Conservation (phyloP, 2,329 filamentous ascomycete genomes). For the Penicillium sp. region DNA sequence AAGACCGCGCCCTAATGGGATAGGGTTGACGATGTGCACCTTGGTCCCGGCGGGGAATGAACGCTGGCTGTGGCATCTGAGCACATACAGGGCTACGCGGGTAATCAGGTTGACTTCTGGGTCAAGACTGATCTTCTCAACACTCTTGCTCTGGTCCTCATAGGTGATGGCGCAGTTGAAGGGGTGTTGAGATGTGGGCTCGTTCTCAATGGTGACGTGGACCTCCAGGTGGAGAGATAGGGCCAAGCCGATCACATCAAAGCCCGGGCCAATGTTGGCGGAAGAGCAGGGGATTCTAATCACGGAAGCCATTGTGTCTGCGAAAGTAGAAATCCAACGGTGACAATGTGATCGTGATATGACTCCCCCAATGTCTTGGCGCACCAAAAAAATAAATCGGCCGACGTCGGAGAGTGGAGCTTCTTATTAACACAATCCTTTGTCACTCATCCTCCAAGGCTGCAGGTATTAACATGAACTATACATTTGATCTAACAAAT, state of each 20-base stretch:
- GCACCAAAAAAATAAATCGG: slow-evolving; percentile 18
- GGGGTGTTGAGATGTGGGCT: slow-evolving; percentile 38
- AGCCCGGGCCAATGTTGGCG: slow-evolving; percentile 95
- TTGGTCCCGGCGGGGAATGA: slow-evolving; percentile 83
- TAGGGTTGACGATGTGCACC: slow-evolving; percentile 93
- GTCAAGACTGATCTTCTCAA: slow-evolving; percentile 74
- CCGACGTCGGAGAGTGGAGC: slow-evolving; percentile 26
- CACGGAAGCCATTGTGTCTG: slow-evolving; percentile 43
- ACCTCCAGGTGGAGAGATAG: slow-evolving; percentile 93
- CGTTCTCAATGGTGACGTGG: slow-evolving; percentile 71
- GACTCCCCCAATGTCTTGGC: slow-evolving; percentile 27
- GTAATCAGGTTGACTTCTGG: slow-evolving; percentile 92
- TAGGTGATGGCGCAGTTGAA: slow-evolving; percentile 83
- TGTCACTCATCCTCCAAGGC: neutral
- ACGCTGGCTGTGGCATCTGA: slow-evolving; percentile 86
- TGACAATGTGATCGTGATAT: slow-evolving; percentile 1
- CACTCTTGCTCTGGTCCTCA: slow-evolving; percentile 75
- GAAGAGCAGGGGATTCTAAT: slow-evolving; percentile 90
- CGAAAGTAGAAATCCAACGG: neutral
- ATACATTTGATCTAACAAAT: too few species aligned
- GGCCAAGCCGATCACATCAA: slow-evolving; percentile 93
- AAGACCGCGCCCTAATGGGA: slow-evolving; percentile 86
- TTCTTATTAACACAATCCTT: neutral
- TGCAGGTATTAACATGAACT: too few species aligned
- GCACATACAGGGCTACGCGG: slow-evolving; percentile 87